Conservation (phyloP, 2,329 filamentous ascomycete genomes). For the Talaromyces marneffei region DNA sequence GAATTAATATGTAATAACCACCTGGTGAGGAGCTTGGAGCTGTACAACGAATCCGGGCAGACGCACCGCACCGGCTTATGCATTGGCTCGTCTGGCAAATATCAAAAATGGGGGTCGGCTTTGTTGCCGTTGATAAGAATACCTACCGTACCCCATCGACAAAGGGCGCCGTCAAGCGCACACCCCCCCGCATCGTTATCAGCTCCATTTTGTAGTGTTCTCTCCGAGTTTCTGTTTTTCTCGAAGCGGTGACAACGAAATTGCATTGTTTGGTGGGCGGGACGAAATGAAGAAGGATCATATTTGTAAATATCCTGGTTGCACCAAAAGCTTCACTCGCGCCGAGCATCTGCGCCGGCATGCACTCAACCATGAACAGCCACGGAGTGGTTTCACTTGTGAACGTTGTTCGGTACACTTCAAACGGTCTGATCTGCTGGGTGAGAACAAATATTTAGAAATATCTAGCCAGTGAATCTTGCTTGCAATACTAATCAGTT, state of each 20-base stretch:
- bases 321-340: slow-evolving; percentile 51
- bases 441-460: slow-evolving; percentile 39
- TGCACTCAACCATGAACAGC: slow-evolving; percentile 51
- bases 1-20: neutral
- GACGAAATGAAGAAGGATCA: slow-evolving; percentile 17
- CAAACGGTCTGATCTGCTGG: slow-evolving; percentile 54
- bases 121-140: neutral
- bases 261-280: neutral
- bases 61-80: neutral
- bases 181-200: neutral
- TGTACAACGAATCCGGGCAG: neutral
- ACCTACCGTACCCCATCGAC: neutral
- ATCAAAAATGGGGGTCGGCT: neutral
- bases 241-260: neutral
- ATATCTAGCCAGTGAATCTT: neutral
- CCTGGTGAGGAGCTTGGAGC: neutral
- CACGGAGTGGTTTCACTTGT: slow-evolving; percentile 47
- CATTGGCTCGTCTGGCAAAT: neutral
- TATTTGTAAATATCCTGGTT: slow-evolving; percentile 43
- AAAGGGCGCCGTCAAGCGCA: neutral
- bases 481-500: neutral
- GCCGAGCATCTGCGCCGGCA: slow-evolving; percentile 56
- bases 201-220: neutral
- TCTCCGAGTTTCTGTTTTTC: neutral
- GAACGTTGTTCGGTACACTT: slow-evolving; percentile 56